Base-by-base conservation (phyloP, 495 filamentous ascomycete genomes). In the Aspergillus funiculosus region DNA sequence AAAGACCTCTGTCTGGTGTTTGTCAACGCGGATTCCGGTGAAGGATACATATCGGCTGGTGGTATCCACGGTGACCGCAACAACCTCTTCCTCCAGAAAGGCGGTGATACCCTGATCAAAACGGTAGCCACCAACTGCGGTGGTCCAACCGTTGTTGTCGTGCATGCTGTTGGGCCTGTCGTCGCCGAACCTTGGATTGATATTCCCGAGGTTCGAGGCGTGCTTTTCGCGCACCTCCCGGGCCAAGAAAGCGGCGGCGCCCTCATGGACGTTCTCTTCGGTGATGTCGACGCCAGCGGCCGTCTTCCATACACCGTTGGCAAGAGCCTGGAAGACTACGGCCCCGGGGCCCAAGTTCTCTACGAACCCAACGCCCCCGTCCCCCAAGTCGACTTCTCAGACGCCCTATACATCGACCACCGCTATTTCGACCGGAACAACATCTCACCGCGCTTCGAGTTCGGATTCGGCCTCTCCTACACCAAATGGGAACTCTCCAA, bases 131-230 rank as follows among this genome's bases (percentile, higher is more conserved):
- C 71, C 7, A 70, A 74, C 31, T 98, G 92, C 54, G 80, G 81
- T 20, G 83, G 85, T 13, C 75, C 75, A 28, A 86, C 86, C 7
- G 71, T 96, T 10, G 88, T 96, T 1, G 77, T 96, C 17, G 70
- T 96, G n/a, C 92, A 98, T 61, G 74, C 92, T 2, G 86, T 96
- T 17, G 92, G 92, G 0, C 89, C 92, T 0, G 87, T 94, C 4
- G 63, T 89, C 8, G 58, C 96, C 47, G 92, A 96, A 52, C 66
- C 76, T 18, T 98, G 87, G 86, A 83, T 92, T 50, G 80, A 94
- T 37, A 61, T 84, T 0, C 83, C 87, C 2, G 77, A 76, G 29
- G 74, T 98, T 34, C 87, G 91, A 50, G 89, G 82, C 0, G 81
- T 96, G 1, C 52, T 98, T 6, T 75, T 94, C 40, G 92, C 87